phyloP scores from a whole-genome alignment of 805 yeast species.

The Ogataea corticis region DNA sequence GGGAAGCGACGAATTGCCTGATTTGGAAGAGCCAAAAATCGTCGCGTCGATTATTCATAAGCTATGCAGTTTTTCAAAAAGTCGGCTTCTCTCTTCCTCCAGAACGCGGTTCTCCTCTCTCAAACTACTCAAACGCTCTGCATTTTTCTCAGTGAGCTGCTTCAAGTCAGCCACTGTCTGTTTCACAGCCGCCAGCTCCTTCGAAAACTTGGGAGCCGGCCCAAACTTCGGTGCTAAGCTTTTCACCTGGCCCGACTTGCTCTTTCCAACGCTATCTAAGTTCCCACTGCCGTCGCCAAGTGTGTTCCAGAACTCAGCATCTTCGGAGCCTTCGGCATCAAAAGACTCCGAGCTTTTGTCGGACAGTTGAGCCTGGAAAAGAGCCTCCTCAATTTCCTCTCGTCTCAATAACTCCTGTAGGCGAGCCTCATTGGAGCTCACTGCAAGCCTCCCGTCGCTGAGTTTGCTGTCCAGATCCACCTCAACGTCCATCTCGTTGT shows the following conservation, averaged over 20 bases:
- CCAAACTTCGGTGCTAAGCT: background rate
- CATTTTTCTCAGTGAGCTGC: slow-evolving; percentile 4
- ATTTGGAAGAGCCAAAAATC: slow-evolving; percentile 3
- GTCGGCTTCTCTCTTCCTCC: slow-evolving; percentile 1
- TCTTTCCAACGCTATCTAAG: slow-evolving; percentile 9
- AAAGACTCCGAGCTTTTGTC: slow-evolving; percentile 13
- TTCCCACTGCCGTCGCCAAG: background rate
- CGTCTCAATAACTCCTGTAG: slow-evolving; percentile 28
- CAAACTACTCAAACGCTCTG: slow-evolving; percentile 2
- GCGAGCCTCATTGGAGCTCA: slow-evolving; percentile 29
- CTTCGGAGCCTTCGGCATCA: slow-evolving; percentile 10
- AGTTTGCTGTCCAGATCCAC: slow-evolving; percentile 25
- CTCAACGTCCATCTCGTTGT: slow-evolving; percentile 17
- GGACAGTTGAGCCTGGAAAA: slow-evolving; percentile 31
- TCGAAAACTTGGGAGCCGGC: background rate
- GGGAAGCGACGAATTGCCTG: slow-evolving; percentile 17
- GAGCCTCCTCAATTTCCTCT: slow-evolving; percentile 37
- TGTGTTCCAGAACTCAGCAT: slow-evolving; percentile 1
- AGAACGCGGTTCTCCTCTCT: slow-evolving; percentile 1
- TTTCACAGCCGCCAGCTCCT: slow-evolving; percentile 4
- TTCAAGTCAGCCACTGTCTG: slow-evolving; percentile 1
- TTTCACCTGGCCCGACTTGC: background rate
- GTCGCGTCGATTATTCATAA: slow-evolving; percentile 11
- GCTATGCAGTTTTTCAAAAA: slow-evolving; percentile 4
- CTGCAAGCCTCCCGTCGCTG: slow-evolving; percentile 31